Percentiles rank a stretch among this genome's conserved stretches.
These are phyloP conservation scores for Abelmoschus esculentus DNA, from an alignment of 345 rosid genomes.

Conservation along the genomic window DNA sequence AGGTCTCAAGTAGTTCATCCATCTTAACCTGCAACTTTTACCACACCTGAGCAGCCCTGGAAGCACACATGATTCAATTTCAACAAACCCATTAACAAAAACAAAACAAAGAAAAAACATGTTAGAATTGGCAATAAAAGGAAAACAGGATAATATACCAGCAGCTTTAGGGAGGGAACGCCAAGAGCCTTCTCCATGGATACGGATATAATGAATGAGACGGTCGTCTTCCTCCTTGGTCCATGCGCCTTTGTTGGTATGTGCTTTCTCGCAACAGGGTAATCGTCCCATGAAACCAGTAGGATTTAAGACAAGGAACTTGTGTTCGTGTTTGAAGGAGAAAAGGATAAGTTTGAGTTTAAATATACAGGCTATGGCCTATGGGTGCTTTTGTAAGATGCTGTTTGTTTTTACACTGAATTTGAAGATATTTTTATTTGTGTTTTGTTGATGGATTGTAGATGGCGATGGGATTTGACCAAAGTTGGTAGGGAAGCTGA, in stretches of 20 bases:
- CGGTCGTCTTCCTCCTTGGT: slow-evolving; percentile 65
- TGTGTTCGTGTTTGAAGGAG: too few species aligned
- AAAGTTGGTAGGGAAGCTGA: background rate
- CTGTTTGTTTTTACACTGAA: too few species aligned
- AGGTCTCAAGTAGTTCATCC: slow-evolving; percentile 67
- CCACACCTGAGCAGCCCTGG: slow-evolving; percentile 79
- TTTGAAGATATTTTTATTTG: background rate
- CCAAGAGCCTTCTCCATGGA: slow-evolving; percentile 88
- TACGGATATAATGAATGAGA: slow-evolving; percentile 60
- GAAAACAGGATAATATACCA: slow-evolving; percentile 20
- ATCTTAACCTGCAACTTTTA: slow-evolving; percentile 20
- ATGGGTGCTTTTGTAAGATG: background rate
- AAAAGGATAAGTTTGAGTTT: background rate
- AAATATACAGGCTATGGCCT: background rate
- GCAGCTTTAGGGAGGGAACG: slow-evolving; percentile 87
- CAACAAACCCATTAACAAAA: too few species aligned
- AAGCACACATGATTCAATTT: background rate
- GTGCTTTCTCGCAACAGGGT: slow-evolving; percentile 84
- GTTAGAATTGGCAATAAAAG: too few species aligned
- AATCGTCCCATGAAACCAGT: slow-evolving; percentile 58
- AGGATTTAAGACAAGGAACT: too few species aligned
- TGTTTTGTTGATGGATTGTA: background rate
- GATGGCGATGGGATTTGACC: background rate
- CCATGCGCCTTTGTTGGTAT: slow-evolving; percentile 40
- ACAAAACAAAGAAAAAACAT: too few species aligned